A percentile compares a stretch with the other conserved stretches of the same genome.
Evolutionary conservation across 1,284 basidiomycete genomes (phyloP).

Genomic region (Tylopilus orsonianus): DNA sequence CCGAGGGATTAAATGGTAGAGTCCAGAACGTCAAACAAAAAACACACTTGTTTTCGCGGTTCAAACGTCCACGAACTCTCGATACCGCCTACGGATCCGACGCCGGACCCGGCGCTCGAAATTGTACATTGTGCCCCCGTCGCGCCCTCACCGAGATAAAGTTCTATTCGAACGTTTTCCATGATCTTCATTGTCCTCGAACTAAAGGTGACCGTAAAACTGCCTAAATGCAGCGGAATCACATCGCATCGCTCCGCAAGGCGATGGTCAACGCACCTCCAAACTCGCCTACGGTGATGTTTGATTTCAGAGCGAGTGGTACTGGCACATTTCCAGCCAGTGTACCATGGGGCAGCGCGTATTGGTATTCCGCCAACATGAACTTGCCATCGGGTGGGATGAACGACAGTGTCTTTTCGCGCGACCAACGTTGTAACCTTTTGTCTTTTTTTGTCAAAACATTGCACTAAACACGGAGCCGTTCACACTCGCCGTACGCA

Average conservation of each 20-base stretch:
- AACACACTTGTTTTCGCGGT: constrained; percentile 57
- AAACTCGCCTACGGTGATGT: constrained; percentile 57
- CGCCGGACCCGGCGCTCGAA: constrained; percentile 57
- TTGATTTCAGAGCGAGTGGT: constrained; percentile 66
- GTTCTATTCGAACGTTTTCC: constrained; percentile 69
- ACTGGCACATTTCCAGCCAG: constrained; percentile 47
- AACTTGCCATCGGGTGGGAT: constrained; percentile 95
- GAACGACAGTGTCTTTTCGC: constrained; percentile 83
- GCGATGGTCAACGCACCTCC: constrained; percentile 48
- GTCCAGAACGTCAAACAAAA: background rate
- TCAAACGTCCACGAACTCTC: constrained; percentile 77
- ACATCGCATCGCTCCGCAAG: background rate
- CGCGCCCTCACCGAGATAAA: constrained; percentile 73
- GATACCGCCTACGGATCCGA: constrained; percentile 39
- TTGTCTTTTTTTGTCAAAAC: constrained; percentile 3
- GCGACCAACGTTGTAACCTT: constrained; percentile 79
- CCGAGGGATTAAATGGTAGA: background rate
- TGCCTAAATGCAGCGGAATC: constrained; percentile 45
- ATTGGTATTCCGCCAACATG: constrained; percentile 83
- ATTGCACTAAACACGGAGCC: background rate
- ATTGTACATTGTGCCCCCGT: constrained; percentile 64
- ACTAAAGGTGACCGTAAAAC: constrained; percentile 69
- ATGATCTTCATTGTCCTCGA: constrained; percentile 66
- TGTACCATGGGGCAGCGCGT: constrained; percentile 37
- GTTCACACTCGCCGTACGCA: constrained; percentile 58